These are phyloP conservation scores for Cubamyces sp. DNA, from an alignment of 768 basidiomycete genomes.

Conservation along the genomic window DNA sequence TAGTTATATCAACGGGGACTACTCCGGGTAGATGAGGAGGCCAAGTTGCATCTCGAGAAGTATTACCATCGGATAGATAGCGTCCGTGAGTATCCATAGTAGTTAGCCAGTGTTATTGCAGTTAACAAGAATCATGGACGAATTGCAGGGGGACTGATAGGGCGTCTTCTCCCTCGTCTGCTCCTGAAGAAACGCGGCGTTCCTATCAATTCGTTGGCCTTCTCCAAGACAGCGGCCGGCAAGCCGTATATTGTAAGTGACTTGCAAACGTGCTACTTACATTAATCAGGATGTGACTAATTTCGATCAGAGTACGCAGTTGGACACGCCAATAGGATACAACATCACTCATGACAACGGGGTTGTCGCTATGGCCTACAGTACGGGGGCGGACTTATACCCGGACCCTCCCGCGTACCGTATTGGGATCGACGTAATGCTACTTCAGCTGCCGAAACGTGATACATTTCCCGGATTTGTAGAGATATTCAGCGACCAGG, in stretches of 20 bases:
- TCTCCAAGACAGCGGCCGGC: conserved; percentile 61
- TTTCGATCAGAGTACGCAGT: conserved; percentile 14
- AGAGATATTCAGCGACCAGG: conserved; percentile 67
- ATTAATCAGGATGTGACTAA: too few relatives aligned
- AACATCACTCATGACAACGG: conserved; percentile 85
- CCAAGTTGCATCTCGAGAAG: conserved; percentile 58
- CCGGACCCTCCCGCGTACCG: conserved; percentile 59
- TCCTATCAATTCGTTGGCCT: conserved; percentile 47
- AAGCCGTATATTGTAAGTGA: conserved; percentile 77
- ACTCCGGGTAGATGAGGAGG: conserved; percentile 57
- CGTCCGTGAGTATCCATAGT: conserved; percentile 55
- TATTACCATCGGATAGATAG: conserved; percentile 78
- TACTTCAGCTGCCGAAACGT: conserved; percentile 62
- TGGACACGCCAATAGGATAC: conserved; percentile 56
- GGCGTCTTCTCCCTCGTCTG: conserved; percentile 70
- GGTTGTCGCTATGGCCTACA: conserved; percentile 67
- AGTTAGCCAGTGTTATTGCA: too few relatives aligned
- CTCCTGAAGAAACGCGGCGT: conserved; percentile 64
- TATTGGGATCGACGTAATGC: conserved; percentile 85
- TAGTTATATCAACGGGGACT: conserved; percentile 67
- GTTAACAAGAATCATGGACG: background rate
- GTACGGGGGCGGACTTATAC: conserved; percentile 37
- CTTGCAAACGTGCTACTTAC: background rate
- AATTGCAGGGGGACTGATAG: conserved; percentile 69
- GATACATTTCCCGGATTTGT: conserved; percentile 65